Percentiles rank a stretch among this genome's conserved stretches.
phyloP scores from a whole-genome alignment of 2,329 filamentous ascomycete genomes.

The Escovopsis sp. region DNA sequence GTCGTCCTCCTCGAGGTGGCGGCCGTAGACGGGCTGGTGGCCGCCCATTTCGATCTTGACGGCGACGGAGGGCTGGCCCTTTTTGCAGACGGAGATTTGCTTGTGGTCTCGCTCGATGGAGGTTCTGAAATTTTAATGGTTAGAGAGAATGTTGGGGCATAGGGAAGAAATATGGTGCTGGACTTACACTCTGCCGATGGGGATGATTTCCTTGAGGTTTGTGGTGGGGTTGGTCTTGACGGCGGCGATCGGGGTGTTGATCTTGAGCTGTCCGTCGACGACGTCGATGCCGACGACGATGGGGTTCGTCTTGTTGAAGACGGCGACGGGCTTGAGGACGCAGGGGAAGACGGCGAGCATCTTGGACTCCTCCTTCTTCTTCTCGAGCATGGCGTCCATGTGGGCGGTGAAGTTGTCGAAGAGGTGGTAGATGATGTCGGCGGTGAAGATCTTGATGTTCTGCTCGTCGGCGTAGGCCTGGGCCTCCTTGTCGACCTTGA shows the following conservation, averaged over 20 bases:
- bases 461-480: slow-evolving; percentile 81
- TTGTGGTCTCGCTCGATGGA: slow-evolving; percentile 98
- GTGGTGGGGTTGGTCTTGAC: slow-evolving; percentile 71
- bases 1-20: slow-evolving; percentile 87
- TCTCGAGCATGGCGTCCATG: slow-evolving; percentile 72
- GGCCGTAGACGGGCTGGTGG: slow-evolving; percentile 86
- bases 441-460: slow-evolving; percentile 94
- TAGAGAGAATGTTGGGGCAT: slow-evolving; percentile 14
- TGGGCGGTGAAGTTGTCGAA: slow-evolving; percentile 95
- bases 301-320: slow-evolving; percentile 96
- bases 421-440: slow-evolving; percentile 97
- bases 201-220: slow-evolving; percentile 68
- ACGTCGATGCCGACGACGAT: slow-evolving; percentile 96
- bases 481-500: slow-evolving; percentile 97
- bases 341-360: slow-evolving; percentile 94
- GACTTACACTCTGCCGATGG: slow-evolving; percentile 82
- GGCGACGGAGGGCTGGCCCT: slow-evolving; percentile 90
- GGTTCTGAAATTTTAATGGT: no score
- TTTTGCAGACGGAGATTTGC: slow-evolving; percentile 80
- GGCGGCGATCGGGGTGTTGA: slow-evolving; percentile 80
- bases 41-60: slow-evolving; percentile 92
- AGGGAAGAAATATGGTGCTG: slow-evolving; percentile 6
- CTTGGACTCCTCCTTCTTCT: slow-evolving; percentile 94
- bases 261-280: slow-evolving; percentile 68
- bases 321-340: slow-evolving; percentile 72